phyloP scores from a whole-genome alignment of 2,329 filamentous ascomycete species.

The Trichoderma gracile region DNA sequence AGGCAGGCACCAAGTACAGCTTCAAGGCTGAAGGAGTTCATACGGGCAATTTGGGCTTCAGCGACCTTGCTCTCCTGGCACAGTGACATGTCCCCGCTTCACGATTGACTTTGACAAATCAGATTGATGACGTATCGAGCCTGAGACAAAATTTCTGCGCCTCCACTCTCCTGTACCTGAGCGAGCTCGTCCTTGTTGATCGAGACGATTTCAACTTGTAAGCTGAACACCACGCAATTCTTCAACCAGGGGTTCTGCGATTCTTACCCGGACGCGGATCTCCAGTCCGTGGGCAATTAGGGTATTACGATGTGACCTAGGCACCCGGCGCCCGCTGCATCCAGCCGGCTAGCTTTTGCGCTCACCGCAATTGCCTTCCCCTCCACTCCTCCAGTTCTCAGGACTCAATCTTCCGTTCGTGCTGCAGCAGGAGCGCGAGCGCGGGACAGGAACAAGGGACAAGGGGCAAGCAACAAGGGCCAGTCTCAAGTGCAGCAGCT shows the following conservation, averaged over 20 bases:
- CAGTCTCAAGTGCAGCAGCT: background rate
- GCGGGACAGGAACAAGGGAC: background rate
- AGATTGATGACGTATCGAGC: constrained; percentile 5
- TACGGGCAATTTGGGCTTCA: background rate
- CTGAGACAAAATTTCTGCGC: background rate
- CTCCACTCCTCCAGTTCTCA: background rate
- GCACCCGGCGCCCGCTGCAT: constrained; percentile 16
- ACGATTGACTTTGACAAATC: background rate
- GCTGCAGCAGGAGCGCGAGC: background rate
- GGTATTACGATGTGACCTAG: background rate
- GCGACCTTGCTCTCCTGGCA: background rate
- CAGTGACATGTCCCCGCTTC: constrained; percentile 1
- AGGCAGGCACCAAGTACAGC: too few species aligned
- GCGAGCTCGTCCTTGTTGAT: too few species aligned
- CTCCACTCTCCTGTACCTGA: background rate
- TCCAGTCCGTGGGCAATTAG: constrained; percentile 13
- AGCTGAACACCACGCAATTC: background rate
- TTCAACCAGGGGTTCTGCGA: background rate
- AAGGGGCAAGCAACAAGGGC: background rate
- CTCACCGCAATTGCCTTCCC: constrained; percentile 12
- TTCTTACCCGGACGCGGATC: background rate
- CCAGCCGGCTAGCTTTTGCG: constrained; percentile 19
- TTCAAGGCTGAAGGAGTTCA: too few species aligned
- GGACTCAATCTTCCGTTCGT: constrained; percentile 23
- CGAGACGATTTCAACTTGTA: too few species aligned